phyloP scores from a whole-genome alignment of 225 moss, liverwort and hornwort species.

The Lunularia cruciata region DNA sequence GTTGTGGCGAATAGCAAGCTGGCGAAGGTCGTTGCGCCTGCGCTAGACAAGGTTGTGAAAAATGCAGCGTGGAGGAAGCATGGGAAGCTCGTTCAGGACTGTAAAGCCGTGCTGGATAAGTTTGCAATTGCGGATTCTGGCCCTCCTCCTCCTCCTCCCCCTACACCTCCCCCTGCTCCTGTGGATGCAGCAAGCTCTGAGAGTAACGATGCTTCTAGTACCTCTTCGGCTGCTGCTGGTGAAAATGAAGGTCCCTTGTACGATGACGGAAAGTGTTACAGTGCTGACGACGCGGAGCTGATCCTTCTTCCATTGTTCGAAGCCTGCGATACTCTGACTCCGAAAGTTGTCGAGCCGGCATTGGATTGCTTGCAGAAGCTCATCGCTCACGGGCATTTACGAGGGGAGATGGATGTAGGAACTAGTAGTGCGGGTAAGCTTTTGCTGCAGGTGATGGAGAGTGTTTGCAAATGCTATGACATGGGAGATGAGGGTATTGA shows the following conservation, averaged over 20 bases:
- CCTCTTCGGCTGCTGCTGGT: conserved; percentile 6
- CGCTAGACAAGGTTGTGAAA: conserved; percentile 91
- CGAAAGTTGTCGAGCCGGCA: conserved; percentile 94
- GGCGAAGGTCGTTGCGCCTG: conserved; percentile 83
- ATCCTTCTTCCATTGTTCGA: conserved; percentile 85
- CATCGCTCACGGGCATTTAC: conserved; percentile 92
- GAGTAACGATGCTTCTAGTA: conserved; percentile 22
- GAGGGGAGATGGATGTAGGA: conserved; percentile 89
- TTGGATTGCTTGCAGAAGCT: conserved; percentile 98
- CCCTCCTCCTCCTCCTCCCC: conserved; percentile 8
- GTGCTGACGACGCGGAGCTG: conserved; percentile 75
- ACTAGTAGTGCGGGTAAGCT: conserved; percentile 72
- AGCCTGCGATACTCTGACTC: conserved; percentile 81
- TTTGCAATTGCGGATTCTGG: conserved; percentile 32
- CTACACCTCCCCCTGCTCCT: conserved; percentile 19
- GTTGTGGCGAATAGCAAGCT: conserved; percentile 79
- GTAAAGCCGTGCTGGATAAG: conserved; percentile 80
- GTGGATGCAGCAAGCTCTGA: conserved; percentile 47
- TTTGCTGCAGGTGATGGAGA: conserved; percentile 65
- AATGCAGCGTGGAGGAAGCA: conserved; percentile 99
- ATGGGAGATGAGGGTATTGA: conserved; percentile 98
- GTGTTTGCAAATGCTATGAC: conserved; percentile 64
- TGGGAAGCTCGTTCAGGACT: conserved; percentile 91
- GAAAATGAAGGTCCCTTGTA: conserved; percentile 85
- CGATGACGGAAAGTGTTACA: conserved; percentile 73